Evolutionary conservation across 371 early-diverging fungal species (phyloP).

Genomic region (Dichotomocladium elegans): DNA sequence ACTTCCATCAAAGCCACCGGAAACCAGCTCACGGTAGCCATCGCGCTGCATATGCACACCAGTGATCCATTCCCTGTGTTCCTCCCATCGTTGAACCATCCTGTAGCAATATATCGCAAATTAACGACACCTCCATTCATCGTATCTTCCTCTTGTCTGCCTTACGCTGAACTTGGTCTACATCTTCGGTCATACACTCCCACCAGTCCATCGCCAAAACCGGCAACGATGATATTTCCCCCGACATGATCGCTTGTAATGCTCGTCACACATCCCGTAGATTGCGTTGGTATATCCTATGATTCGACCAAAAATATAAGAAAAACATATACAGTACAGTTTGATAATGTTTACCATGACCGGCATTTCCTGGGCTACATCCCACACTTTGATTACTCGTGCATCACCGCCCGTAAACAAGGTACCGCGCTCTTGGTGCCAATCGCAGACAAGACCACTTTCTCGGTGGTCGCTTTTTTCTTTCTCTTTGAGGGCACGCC

Average conservation of each 20-base stretch:
- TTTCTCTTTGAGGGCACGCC: conserved; percentile 75
- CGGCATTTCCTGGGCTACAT: conserved; percentile 74
- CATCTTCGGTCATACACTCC: conserved; percentile 74
- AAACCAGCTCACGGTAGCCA: conserved; percentile 55
- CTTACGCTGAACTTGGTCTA: conserved; percentile 49
- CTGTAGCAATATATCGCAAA: conserved; percentile 19
- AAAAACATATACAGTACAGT: background rate
- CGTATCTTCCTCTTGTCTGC: background rate
- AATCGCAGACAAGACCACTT: conserved; percentile 68
- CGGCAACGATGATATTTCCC: conserved; percentile 72
- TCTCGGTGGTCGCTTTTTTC: conserved; percentile 52
- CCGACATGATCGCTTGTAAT: conserved; percentile 66
- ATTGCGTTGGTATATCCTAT: conserved; percentile 72
- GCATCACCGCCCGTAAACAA: conserved; percentile 76
- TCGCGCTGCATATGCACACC: conserved; percentile 64
- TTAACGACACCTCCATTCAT: background rate
- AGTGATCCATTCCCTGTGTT: conserved; percentile 64
- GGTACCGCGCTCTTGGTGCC: conserved; percentile 75
- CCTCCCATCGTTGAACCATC: conserved; percentile 59
- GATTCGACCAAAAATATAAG: background rate
- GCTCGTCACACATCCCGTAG: conserved; percentile 62
- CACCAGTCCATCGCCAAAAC: conserved; percentile 81
- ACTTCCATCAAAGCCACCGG: conserved; percentile 64
- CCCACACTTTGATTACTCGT: conserved; percentile 76
- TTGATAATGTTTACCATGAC: conserved; percentile 46